Evolutionary conservation across 176 grass and related monocot species (phyloP).

Genomic region (maize (Zea mays)): DNA sequence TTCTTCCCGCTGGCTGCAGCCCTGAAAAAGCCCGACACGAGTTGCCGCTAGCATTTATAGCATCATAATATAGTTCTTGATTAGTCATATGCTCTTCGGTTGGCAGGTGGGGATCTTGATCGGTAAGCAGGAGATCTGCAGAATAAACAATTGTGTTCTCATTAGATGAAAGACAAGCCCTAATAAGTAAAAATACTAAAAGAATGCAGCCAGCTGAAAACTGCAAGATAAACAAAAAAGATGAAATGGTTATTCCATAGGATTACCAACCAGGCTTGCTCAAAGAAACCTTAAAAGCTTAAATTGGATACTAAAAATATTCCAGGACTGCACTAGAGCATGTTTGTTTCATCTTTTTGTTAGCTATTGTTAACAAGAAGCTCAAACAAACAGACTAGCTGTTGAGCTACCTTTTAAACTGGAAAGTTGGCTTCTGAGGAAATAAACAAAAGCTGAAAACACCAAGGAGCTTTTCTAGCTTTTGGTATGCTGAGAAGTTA

Average conservation of each 20-base stretch:
- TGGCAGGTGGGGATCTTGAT: conserved; percentile 37
- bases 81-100: conserved; percentile 38
- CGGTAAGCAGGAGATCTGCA: conserved; percentile 41
- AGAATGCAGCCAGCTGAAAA: background rate
- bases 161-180: background rate
- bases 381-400: no score
- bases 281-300: background rate
- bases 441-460: no score
- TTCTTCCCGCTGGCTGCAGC: conserved; percentile 23
- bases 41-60: background rate
- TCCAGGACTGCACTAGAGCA: no score
- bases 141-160: background rate
- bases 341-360: no score
- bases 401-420: no score
- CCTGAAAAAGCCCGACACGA: no score
- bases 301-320: no score
- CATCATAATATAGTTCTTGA: background rate
- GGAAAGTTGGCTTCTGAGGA: no score
- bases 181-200: background rate
- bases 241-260: background rate
- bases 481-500: no score
- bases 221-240: background rate
- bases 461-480: no score
- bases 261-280: background rate
- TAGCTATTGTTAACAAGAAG: no score